These are phyloP conservation scores for Diaporthe destruens DNA, from an alignment of 2,329 filamentous ascomycete genomes.

Conservation along the genomic window DNA sequence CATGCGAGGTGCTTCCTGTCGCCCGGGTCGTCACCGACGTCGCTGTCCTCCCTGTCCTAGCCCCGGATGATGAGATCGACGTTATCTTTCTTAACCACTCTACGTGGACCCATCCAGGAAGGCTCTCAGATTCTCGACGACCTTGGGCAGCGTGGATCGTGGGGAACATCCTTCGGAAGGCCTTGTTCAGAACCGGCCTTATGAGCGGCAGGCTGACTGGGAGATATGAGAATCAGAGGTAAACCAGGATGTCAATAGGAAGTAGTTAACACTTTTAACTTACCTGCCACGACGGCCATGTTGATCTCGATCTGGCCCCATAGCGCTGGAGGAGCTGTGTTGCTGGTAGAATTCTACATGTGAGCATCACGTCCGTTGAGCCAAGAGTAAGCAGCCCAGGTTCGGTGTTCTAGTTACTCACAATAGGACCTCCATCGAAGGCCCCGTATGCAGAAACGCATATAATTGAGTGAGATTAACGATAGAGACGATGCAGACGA, in stretches of 20 bases:
- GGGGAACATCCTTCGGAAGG: neutral
- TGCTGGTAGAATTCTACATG: neutral
- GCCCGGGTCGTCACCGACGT: neutral
- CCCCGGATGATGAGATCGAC: neutral
- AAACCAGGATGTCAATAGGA: fast-evolving
- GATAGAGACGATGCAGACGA: constrained; percentile 25
- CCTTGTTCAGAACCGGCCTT: constrained; percentile 14
- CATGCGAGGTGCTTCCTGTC: neutral
- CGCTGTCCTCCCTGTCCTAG: neutral
- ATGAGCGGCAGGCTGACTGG: constrained; percentile 22
- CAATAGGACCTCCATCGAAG: constrained; percentile 16
- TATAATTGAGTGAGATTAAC: constrained; percentile 28
- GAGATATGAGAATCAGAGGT: neutral
- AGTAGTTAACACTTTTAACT: neutral
- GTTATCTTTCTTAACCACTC: constrained; percentile 28
- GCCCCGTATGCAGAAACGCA: constrained; percentile 3
- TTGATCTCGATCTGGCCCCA: constrained; percentile 33
- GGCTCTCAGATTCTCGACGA: neutral
- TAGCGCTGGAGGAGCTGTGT: constrained; percentile 23
- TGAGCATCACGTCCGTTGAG: neutral
- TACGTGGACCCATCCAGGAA: constrained; percentile 21
- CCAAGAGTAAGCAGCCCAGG: no score
- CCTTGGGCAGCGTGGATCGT: neutral
- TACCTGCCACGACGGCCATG: constrained; percentile 27
- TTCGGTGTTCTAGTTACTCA: neutral